Evolutionary conservation across 1,139 yeast genomes (phyloP).

Genomic region (Blastobotrys persicus): DNA sequence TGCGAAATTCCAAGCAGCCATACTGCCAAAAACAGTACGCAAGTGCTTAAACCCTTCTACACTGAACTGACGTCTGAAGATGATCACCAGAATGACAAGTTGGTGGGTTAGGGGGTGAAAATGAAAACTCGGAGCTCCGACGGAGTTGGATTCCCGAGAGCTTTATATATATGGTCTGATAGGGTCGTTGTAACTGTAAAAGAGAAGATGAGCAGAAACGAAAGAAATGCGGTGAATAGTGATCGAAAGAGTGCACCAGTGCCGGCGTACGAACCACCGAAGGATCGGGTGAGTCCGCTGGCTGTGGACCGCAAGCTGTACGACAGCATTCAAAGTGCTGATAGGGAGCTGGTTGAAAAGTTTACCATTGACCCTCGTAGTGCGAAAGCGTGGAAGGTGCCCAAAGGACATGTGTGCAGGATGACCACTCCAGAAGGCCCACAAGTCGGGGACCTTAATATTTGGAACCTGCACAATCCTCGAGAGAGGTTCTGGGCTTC

Average conservation of each 20-base stretch:
- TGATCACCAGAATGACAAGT: too few relatives aligned
- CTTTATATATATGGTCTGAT: not conserved
- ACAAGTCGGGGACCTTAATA: slow-evolving; percentile 66
- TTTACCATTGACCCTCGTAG: slow-evolving; percentile 52
- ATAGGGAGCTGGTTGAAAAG: slow-evolving; percentile 39
- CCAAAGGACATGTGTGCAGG: slow-evolving; percentile 57
- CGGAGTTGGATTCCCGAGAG: slow-evolving; percentile 9
- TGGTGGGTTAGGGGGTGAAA: too few relatives aligned
- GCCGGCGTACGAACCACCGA: slow-evolving; percentile 56
- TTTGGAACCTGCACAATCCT: slow-evolving; percentile 60
- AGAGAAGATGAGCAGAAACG: not conserved
- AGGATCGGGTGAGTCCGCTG: slow-evolving; percentile 46
- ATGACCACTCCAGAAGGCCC: slow-evolving; percentile 67
- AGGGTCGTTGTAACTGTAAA: not conserved
- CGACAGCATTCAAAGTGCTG: slow-evolving; percentile 44
- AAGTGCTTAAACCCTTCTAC: too few relatives aligned
- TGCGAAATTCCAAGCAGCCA: too few relatives aligned
- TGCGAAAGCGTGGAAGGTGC: slow-evolving; percentile 60
- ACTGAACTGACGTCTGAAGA: too few relatives aligned
- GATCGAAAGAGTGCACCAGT: slow-evolving; percentile 36
- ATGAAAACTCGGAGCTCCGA: not conserved
- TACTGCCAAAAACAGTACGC: too few relatives aligned
- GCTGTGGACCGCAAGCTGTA: slow-evolving; percentile 52
- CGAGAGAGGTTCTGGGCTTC: slow-evolving; percentile 70
- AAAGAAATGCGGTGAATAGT: slow-evolving; percentile 5